These are phyloP conservation scores for Pseudozyma hubeiensis DNA, from an alignment of 1,284 basidiomycete genomes.

Conservation along the genomic window DNA sequence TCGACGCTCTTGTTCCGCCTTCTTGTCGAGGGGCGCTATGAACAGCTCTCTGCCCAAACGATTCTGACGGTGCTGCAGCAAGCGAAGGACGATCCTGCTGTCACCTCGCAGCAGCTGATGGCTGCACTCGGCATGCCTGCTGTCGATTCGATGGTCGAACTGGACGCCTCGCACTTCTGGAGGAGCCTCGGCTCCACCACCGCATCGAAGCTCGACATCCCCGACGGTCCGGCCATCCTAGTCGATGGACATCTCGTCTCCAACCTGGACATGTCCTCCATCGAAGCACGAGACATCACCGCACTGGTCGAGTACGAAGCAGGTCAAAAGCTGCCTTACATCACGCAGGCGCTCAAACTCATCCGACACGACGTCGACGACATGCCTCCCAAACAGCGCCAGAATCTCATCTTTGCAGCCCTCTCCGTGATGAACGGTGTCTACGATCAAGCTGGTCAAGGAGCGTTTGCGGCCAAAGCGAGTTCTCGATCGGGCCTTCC, in stretches of 20 bases:
- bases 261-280: conserved; percentile 6
- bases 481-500: conserved; percentile 29
- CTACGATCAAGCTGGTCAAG: conserved; percentile 27
- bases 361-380: conserved; percentile 18
- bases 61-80: conserved; percentile 15
- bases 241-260: conserved; percentile 48
- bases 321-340: conserved; percentile 35
- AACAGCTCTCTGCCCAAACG: conserved; percentile 10
- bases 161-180: conserved; percentile 22
- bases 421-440: conserved; percentile 45
- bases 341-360: conserved; percentile 30
- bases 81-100: neutral
- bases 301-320: conserved; percentile 49
- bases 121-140: neutral
- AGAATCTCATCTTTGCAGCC: conserved; percentile 46
- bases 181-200: conserved; percentile 2
- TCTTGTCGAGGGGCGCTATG: conserved; percentile 12
- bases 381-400: conserved; percentile 10
- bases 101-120: conserved; percentile 9
- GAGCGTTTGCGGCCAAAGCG: conserved; percentile 22
- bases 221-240: conserved; percentile 24
- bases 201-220: conserved; percentile 9
- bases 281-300: conserved; percentile 40
- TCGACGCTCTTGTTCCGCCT: conserved; percentile 32
- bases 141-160: neutral